Evolutionary conservation across 2,329 filamentous ascomycete species (phyloP).

Genomic region (Ophiocordyceps polyrhachis-furcata): DNA sequence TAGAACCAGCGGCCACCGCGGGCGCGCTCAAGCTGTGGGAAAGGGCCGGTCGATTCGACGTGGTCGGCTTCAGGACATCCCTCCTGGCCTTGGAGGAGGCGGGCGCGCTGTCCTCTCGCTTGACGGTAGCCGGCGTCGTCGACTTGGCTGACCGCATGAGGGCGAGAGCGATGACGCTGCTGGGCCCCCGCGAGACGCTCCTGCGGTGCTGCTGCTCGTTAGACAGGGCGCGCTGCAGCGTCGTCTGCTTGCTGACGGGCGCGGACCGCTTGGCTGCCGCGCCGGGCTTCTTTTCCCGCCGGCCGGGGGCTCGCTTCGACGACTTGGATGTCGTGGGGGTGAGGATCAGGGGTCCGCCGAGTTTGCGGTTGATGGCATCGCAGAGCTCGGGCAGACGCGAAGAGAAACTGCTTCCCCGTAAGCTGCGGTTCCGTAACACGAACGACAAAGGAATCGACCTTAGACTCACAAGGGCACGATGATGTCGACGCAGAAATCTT

Average conservation of each 20-base stretch:
- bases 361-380: conserved; percentile 51
- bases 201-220: conserved; percentile 35
- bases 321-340: conserved; percentile 33
- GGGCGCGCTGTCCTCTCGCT: conserved; percentile 49
- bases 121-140: conserved; percentile 38
- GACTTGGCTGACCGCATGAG: conserved; percentile 52
- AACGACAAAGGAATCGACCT: background rate
- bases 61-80: conserved; percentile 15
- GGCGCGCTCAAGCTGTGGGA: conserved; percentile 27
- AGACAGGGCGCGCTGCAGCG: conserved; percentile 42
- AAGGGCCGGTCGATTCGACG: conserved; percentile 22
- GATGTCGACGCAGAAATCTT: conserved; percentile 64
- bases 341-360: conserved; percentile 50
- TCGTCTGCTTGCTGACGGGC: conserved; percentile 24
- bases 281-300: conserved; percentile 30
- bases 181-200: conserved; percentile 36
- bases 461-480: conserved; percentile 53
- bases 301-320: conserved; percentile 21
- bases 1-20: conserved; percentile 32
- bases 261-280: conserved; percentile 28
- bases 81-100: conserved; percentile 29
- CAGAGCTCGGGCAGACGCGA: conserved; percentile 57
- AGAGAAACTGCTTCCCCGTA: conserved; percentile 40
- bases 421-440: conserved; percentile 9
- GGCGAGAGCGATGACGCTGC: conserved; percentile 41